phyloP scores from a whole-genome alignment of 345 rosid species.

The Citrus reticulata region DNA sequence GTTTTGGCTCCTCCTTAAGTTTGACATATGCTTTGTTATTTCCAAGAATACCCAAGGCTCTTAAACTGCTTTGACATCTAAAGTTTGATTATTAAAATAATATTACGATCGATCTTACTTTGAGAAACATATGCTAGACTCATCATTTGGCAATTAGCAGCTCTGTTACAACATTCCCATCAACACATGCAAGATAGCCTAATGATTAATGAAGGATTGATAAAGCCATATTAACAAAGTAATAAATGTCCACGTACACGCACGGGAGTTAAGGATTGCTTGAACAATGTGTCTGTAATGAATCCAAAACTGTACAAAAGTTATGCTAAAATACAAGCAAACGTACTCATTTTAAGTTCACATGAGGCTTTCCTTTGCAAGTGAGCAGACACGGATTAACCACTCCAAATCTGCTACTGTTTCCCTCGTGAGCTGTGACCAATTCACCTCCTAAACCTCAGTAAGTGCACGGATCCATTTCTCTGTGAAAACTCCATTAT shows the following conservation, averaged over 20 bases:
- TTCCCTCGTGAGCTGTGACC: constrained; percentile 21
- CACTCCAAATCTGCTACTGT: constrained; percentile 15
- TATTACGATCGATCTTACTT: background rate
- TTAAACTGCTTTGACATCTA: background rate
- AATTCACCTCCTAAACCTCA: constrained; percentile 6
- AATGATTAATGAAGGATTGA: constrained; percentile 1
- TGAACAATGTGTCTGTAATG: background rate
- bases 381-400: constrained; percentile 25
- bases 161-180: background rate
- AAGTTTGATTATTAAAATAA: no score
- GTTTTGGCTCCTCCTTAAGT: background rate
- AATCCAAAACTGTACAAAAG: background rate
- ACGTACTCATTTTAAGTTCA: background rate
- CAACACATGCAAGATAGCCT: constrained; percentile 3
- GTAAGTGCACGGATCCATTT: background rate
- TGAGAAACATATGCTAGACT: background rate
- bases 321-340: background rate
- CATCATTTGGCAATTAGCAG: constrained; percentile 1
- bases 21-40: background rate
- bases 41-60: background rate
- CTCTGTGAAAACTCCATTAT: background rate
- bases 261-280: background rate
- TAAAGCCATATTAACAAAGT: background rate
- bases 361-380: constrained; percentile 17
- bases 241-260: background rate